These are phyloP conservation scores for Chaetoceros muelleri DNA, from an alignment of 108 stramenopile genomes.

Conservation along the genomic window DNA sequence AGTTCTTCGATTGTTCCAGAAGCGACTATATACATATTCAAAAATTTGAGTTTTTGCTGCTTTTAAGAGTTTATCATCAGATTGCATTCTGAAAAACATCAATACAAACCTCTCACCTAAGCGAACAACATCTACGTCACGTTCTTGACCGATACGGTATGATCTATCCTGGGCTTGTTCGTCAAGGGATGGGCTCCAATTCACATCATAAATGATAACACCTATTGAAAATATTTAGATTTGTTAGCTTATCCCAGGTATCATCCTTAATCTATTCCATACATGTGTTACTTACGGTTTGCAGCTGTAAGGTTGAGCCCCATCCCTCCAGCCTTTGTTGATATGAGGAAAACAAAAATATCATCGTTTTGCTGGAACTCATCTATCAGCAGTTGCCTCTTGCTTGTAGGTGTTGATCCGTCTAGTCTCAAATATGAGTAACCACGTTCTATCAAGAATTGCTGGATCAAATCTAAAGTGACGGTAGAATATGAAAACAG, in stretches of 20 bases:
- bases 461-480: conserved; percentile 78
- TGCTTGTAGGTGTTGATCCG: conserved; percentile 57
- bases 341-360: conserved; percentile 69
- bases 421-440: conserved; percentile 76
- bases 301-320: conserved; percentile 75
- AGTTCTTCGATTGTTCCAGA: conserved; percentile 95
- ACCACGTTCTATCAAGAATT: conserved; percentile 43
- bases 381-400: conserved; percentile 62
- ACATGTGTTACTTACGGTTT: too few relatives aligned
- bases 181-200: conserved; percentile 81
- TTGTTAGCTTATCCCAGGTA: neutral
- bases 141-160: conserved; percentile 83
- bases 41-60: too few relatives aligned
- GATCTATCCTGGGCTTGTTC: conserved; percentile 75
- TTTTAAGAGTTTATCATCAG: too few relatives aligned
- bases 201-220: conserved; percentile 62
- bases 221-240: conserved; percentile 2
- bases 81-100: too few relatives aligned
- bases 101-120: conserved; percentile 61
- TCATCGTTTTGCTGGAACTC: conserved; percentile 59
- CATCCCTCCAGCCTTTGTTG: conserved; percentile 83
- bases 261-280: too few relatives aligned
- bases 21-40: too few relatives aligned
- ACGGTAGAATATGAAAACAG: conserved; percentile 88
- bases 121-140: conserved; percentile 75